Base-by-base conservation (phyloP, 2,329 filamentous ascomycete genomes). In the Aspergillus ochraceus region DNA sequence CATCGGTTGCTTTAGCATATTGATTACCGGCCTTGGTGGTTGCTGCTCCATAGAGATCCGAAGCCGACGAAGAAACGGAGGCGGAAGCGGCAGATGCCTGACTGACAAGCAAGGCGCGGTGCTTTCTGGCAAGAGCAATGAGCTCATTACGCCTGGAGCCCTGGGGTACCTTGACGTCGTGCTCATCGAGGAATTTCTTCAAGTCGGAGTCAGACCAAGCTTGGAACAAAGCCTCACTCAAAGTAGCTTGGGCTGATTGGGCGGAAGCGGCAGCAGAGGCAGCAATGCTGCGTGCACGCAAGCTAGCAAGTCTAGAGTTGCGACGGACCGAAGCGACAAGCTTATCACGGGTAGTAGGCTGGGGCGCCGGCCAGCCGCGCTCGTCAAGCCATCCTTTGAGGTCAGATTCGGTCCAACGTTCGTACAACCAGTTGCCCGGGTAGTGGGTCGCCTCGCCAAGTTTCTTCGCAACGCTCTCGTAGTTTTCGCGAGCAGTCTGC, bases 401-500 rank as follows among this genome's bases (percentile, higher is more conserved):
- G 53, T 97, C 94, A 65, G 93, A 97, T 65, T 97, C 91, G 55
- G 90, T 89, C 95, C 95, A 99, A 8, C 89, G 83, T 61, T 88
- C 84, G 74, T 97, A 99, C 49, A 98, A 81, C 95, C 95, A 98
- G 79, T 97, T 87, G 45, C 95, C 95, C 36, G 95, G 95, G 72
- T 98, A 98, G n/a, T 87, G 80, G 55, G 86, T 80, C 14, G 91
- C 89, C 78, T 97, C 89, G 61, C 91, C 91, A 57, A 83, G 75
- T 76, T 88, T 89, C 77, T 91, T 88, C 17, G 94, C 92, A 59
- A 88, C 78, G 1, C 85, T 78, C 68, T 97, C 90, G 73, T 96
- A 98, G 77, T 87, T 93, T 64, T 89, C 83, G 64, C 94, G 91
- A 61, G 88, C 86, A 69, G 91, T 86, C 68, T 89, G 84, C 66